A percentile compares a stretch with the other conserved stretches of the same genome.
Evolutionary conservation across 164 flowering plant species (phyloP).

Genomic region (Magnolia officinalis): DNA sequence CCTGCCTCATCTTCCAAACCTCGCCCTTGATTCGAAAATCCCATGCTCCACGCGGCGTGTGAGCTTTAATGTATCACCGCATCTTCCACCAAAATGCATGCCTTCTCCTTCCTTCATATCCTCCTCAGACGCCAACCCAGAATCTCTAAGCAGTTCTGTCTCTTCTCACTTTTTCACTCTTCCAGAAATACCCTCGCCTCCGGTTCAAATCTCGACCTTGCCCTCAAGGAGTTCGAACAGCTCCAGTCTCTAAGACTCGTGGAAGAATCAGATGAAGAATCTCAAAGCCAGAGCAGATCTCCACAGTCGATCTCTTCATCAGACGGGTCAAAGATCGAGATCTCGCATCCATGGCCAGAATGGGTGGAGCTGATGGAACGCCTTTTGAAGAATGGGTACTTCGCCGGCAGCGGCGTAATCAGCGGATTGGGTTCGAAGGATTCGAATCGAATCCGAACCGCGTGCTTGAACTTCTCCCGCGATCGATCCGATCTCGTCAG

Average conservation of each 20-base stretch:
- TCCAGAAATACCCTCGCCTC: slow-evolving; percentile 16
- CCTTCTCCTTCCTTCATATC: slow-evolving; percentile 5
- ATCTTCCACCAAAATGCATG: slow-evolving; percentile 9
- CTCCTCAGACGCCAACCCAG: slow-evolving; percentile 7
- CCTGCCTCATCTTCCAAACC: too few species aligned
- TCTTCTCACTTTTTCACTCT: slow-evolving; percentile 24
- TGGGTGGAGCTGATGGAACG: slow-evolving; percentile 69
- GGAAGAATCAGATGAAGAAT: not conserved
- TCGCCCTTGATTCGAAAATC: too few species aligned
- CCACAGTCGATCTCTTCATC: not conserved
- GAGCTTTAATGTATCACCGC: slow-evolving; percentile 19
- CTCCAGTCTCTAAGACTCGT: slow-evolving; percentile 27
- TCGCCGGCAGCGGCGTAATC: slow-evolving; percentile 21
- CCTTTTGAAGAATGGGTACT: slow-evolving; percentile 48
- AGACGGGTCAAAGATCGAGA: slow-evolving; percentile 16
- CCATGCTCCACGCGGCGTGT: too few species aligned
- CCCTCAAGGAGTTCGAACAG: slow-evolving; percentile 29
- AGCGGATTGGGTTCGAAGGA: slow-evolving; percentile 42
- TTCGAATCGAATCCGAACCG: slow-evolving; percentile 59
- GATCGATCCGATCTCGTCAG: slow-evolving; percentile 55
- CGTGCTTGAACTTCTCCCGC: slow-evolving; percentile 70
- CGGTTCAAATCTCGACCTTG: slow-evolving; percentile 24
- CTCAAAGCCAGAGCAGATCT: not conserved
- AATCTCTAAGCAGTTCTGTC: slow-evolving; percentile 8
- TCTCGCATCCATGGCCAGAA: slow-evolving; percentile 70